Percentiles rank a stretch among this genome's conserved stretches.
These are phyloP conservation scores for Helicostylum pulchrum DNA, from an alignment of 192 early-diverging fungal genomes.

Conservation along the genomic window DNA sequence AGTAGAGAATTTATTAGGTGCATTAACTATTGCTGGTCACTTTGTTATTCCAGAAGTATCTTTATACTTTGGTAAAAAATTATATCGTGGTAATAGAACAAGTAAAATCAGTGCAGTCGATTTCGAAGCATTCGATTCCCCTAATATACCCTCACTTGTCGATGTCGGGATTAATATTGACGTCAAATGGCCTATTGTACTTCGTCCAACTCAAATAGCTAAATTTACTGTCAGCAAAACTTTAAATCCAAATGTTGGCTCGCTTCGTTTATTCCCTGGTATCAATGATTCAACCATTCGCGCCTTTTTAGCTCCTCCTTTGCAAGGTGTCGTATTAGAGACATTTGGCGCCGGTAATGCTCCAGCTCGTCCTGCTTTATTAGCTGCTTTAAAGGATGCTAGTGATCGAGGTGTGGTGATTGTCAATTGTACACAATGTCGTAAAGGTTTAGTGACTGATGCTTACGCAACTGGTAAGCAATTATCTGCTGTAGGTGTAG, in stretches of 20 bases:
- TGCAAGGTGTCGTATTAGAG: conserved; percentile 90
- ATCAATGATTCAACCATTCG: conserved; percentile 85
- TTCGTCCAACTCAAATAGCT: conserved; percentile 80
- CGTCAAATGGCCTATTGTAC: conserved; percentile 86
- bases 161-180: conserved; percentile 97
- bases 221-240: conserved; percentile 82
- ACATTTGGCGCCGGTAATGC: conserved; percentile 98
- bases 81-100: conserved; percentile 89
- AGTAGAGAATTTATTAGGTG: conserved; percentile 93
- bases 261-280: conserved; percentile 90
- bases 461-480: conserved; percentile 88
- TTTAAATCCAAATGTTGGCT: conserved; percentile 84
- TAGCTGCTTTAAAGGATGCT: conserved; percentile 81
- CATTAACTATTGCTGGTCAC: conserved; percentile 95
- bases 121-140: conserved; percentile 83
- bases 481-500: conserved; percentile 72
- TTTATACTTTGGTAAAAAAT: conserved; percentile 91
- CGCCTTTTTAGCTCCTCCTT: conserved; percentile 81
- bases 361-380: conserved; percentile 81
- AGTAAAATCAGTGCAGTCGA: conserved; percentile 75
- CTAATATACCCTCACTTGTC: conserved; percentile 87
- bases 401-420: conserved; percentile 92
- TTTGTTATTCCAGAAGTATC: conserved; percentile 96
- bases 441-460: conserved; percentile 84
- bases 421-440: conserved; percentile 94